Percentiles rank a stretch among this genome's conserved stretches.
phyloP scores from a whole-genome alignment of 2,329 filamentous ascomycete genomes.

The Claviceps quebecensis region DNA sequence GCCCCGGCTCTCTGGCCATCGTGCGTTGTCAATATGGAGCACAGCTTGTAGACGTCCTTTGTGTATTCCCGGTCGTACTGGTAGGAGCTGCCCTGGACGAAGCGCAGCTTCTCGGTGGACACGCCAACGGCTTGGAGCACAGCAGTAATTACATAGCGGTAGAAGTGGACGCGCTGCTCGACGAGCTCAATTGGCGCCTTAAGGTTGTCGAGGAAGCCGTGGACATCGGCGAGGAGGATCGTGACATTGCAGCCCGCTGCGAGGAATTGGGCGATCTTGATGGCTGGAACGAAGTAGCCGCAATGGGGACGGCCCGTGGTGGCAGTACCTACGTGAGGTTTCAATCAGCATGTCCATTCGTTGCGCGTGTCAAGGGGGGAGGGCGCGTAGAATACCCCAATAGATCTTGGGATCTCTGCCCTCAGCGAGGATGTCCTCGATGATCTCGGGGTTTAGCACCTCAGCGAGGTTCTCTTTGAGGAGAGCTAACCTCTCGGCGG shows the following conservation, averaged over 20 bases:
- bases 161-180: constrained; percentile 69
- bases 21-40: constrained; percentile 56
- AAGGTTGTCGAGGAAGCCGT: constrained; percentile 68
- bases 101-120: constrained; percentile 62
- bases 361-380: not conserved
- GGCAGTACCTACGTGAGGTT: constrained; percentile 44
- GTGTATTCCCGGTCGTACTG: constrained; percentile 60
- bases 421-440: constrained; percentile 57
- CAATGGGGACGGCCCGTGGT: constrained; percentile 80
- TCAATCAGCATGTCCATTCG: not conserved
- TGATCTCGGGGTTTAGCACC: constrained; percentile 71
- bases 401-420: constrained; percentile 66
- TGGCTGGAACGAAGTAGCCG: constrained; percentile 76
- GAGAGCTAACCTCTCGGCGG: constrained; percentile 53
- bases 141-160: constrained; percentile 59
- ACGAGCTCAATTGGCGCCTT: constrained; percentile 86
- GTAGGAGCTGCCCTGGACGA: constrained; percentile 75
- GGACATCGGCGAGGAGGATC: constrained; percentile 61
- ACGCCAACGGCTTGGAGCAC: constrained; percentile 68
- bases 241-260: constrained; percentile 71
- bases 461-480: constrained; percentile 74
- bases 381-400: constrained; percentile 44
- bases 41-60: constrained; percentile 77
- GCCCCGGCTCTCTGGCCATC: constrained; percentile 83
- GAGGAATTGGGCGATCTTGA: constrained; percentile 83